Conservation (phyloP, 768 basidiomycete genomes). For the Hericium alpestre region DNA sequence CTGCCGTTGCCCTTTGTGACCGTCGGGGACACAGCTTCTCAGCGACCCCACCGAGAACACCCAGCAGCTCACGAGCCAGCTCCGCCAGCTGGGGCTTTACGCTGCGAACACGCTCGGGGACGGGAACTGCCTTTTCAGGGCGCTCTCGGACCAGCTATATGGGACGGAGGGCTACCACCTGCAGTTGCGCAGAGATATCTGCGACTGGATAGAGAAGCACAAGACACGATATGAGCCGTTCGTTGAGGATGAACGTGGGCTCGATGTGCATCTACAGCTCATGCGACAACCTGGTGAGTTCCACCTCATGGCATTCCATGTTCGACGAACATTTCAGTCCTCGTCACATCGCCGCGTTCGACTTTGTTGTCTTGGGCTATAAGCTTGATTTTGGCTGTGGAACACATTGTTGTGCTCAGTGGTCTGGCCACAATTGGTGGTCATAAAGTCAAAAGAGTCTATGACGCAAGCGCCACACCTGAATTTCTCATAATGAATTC, state of each 20-base stretch:
- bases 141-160: slow-evolving; percentile 78
- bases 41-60: slow-evolving; percentile 57
- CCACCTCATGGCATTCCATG: too few species aligned
- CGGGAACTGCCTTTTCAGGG: slow-evolving; percentile 90
- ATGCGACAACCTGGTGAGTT: slow-evolving; percentile 70
- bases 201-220: slow-evolving; percentile 69
- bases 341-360: background rate
- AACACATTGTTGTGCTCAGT: too few species aligned
- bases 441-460: too few species aligned
- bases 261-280: slow-evolving; percentile 58
- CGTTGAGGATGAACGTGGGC: slow-evolving; percentile 74
- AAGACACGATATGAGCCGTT: slow-evolving; percentile 73
- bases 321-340: background rate
- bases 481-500: too few species aligned
- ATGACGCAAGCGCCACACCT: too few species aligned
- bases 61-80: slow-evolving; percentile 57
- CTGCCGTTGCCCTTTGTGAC: background rate
- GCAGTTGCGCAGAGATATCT: slow-evolving; percentile 63
- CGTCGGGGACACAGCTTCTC: slow-evolving; percentile 22
- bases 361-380: slow-evolving; percentile 1
- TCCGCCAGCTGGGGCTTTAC: slow-evolving; percentile 71
- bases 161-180: slow-evolving; percentile 64
- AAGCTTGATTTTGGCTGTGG: too few species aligned
- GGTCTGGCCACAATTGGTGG: too few species aligned
- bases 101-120: slow-evolving; percentile 82